Conservation (phyloP, 192 early-diverging fungal genomes). For the Coemansia sp. region DNA sequence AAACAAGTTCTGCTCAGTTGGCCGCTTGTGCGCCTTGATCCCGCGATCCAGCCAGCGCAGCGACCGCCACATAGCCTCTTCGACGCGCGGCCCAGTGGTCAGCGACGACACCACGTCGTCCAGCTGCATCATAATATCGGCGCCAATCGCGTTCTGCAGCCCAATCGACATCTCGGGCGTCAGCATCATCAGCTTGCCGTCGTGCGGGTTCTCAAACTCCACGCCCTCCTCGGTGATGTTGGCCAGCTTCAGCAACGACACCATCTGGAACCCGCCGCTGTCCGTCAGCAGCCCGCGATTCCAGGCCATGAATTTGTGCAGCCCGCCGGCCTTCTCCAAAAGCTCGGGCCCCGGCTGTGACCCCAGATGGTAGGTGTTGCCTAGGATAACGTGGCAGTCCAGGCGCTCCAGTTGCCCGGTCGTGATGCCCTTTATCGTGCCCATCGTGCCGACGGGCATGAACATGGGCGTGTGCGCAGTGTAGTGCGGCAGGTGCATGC, state of each 20-base stretch:
- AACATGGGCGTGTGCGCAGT: slow-evolving; percentile 79
- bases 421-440: slow-evolving; percentile 78
- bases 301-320: slow-evolving; percentile 80
- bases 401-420: slow-evolving; percentile 67
- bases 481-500: slow-evolving; percentile 76
- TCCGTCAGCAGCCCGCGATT: slow-evolving; percentile 75
- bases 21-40: slow-evolving; percentile 67
- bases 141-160: slow-evolving; percentile 81
- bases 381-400: slow-evolving; percentile 79
- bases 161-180: slow-evolving; percentile 85
- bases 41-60: slow-evolving; percentile 86
- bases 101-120: slow-evolving; percentile 86
- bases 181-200: slow-evolving; percentile 73
- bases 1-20: slow-evolving; percentile 75
- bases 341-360: slow-evolving; percentile 70
- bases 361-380: slow-evolving; percentile 83
- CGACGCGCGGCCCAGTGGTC: slow-evolving; percentile 73
- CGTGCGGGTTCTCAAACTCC: slow-evolving; percentile 80
- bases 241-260: slow-evolving; percentile 77
- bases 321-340: slow-evolving; percentile 67
- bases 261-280: slow-evolving; percentile 87
- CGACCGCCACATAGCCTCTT: slow-evolving; percentile 86
- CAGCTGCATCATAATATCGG: slow-evolving; percentile 90
- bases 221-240: slow-evolving; percentile 83
- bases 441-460: slow-evolving; percentile 87